Evolutionary conservation across 1,139 yeast species (phyloP), one percentile per base, ranked within the genome.

Genomic region (Lodderomyces jiufengensis): DNA sequence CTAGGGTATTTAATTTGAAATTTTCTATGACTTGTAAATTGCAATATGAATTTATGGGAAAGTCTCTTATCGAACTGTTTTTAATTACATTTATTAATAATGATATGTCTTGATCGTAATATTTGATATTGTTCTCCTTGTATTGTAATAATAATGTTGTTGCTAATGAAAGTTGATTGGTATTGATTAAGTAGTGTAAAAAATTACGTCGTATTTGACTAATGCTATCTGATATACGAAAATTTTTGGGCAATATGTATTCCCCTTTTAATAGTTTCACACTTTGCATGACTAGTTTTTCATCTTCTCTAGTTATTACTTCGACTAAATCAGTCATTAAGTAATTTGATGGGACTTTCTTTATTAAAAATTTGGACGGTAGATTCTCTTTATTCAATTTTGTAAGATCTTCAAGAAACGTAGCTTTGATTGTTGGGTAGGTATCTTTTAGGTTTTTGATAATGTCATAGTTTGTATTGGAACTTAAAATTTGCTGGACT

Each of bases 1-100:
- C 40, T 2, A 21, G 10, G 2, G 11, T 11, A 4, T 29, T 28
- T 4, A 37, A 11, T 8, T 34, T 30, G 7, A 34, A 32, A 25
- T 10, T 16, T 9, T 35, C 28, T 2, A 36, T 15, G 11, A 44
- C 5, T 24, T 42, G 45, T 18, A 38, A n/a, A 16, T 36, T 4
- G 6, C 36, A 32, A 28, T 40, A 44, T 9, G 37, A 21, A 24
- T 40, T 31, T 10, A 24, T 22, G 9, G 38, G 16, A 28, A 35
- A 31, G 2, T 33, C 29, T 4, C 10, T 21, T 5, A 12, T 13
- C 13, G 24, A 14, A 13, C 29, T 16, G 20, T 22, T 24, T 11
- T 23, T 16, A 12, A 41, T 33, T 5, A 24, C 18, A 12, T n/a
- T 11, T 4, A 31, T 12, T 9, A 32, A 21, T 12, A 24, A 13